Percentiles rank a stretch among this genome's conserved stretches.
These are phyloP conservation scores for Mucor circinelloides DNA, from an alignment of 371 early-diverging fungal species.

Conservation along the genomic window DNA sequence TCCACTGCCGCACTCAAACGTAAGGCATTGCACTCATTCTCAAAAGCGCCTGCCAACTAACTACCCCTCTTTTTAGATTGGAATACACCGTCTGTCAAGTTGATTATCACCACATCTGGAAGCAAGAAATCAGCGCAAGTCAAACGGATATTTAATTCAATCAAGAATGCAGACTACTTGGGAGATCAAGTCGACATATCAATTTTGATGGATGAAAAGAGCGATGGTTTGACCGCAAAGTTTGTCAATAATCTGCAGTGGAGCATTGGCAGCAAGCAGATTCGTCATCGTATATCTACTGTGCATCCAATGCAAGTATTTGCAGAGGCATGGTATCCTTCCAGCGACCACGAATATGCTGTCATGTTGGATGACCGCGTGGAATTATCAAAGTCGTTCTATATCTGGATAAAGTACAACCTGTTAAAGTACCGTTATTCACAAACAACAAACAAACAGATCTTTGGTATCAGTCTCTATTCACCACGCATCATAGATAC, in stretches of 20 bases:
- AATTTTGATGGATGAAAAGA: conserved; percentile 58
- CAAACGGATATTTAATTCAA: neutral
- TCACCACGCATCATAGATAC: conserved; percentile 50
- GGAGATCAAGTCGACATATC: conserved; percentile 59
- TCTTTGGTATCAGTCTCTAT: conserved; percentile 69
- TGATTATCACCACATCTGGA: neutral
- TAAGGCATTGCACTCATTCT: conserved; percentile 52
- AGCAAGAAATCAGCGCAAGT: neutral
- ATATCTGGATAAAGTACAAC: conserved; percentile 60
- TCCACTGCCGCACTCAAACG: conserved; percentile 51
- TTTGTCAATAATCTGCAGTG: conserved; percentile 55
- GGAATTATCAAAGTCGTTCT: conserved; percentile 62
- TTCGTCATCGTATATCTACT: conserved; percentile 59
- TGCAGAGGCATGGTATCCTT: conserved; percentile 68
- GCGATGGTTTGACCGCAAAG: conserved; percentile 50
- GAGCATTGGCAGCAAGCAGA: conserved; percentile 50
- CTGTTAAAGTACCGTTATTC: conserved; percentile 61
- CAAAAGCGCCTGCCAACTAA: neutral
- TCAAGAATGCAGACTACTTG: conserved; percentile 52
- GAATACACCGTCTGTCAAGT: conserved; percentile 7
- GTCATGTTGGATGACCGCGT: conserved; percentile 59
- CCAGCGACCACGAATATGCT: conserved; percentile 58
- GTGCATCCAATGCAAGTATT: conserved; percentile 58
- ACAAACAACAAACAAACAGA: conserved; percentile 10
- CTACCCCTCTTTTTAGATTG: conserved; percentile 12